phyloP scores from a whole-genome alignment of 106 monocot genomes.

The Phalaenopsis aphrodite region DNA sequence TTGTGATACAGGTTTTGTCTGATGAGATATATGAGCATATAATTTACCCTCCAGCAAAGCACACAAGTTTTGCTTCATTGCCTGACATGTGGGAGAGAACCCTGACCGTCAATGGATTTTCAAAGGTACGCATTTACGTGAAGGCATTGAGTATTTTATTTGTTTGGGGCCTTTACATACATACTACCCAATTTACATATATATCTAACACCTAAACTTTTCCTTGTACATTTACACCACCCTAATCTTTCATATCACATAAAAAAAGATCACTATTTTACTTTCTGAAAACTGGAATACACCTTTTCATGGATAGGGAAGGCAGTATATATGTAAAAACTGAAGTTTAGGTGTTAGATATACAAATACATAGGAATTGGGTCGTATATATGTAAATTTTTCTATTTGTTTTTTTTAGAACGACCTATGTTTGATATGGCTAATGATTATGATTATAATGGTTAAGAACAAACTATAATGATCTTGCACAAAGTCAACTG shows the following conservation, averaged over 20 bases:
- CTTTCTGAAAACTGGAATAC: no score
- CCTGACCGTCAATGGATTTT: conserved; percentile 96
- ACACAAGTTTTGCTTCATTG: conserved; percentile 91
- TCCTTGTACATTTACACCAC: no score
- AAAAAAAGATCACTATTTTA: no score
- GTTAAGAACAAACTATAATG: not conserved
- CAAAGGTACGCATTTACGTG: conserved; percentile 50
- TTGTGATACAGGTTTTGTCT: conserved; percentile 64
- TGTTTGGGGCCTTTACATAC: not conserved
- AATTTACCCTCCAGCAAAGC: conserved; percentile 87
- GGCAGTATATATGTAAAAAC: no score
- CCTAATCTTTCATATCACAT: no score
- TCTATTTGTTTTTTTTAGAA: not conserved
- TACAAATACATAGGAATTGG: no score
- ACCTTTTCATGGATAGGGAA: no score
- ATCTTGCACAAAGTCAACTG: not conserved
- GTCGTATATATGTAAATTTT: no score
- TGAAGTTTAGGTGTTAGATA: no score
- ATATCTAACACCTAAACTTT: no score
- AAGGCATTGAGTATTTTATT: not conserved
- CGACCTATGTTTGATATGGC: not conserved
- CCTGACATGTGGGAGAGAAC: conserved; percentile 98
- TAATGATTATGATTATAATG: not conserved
- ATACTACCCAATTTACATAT: no score
- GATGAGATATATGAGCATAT: conserved; percentile 99